phyloP scores from a whole-genome alignment of 116 monocot genomes.

The Posidonia oceanica region DNA sequence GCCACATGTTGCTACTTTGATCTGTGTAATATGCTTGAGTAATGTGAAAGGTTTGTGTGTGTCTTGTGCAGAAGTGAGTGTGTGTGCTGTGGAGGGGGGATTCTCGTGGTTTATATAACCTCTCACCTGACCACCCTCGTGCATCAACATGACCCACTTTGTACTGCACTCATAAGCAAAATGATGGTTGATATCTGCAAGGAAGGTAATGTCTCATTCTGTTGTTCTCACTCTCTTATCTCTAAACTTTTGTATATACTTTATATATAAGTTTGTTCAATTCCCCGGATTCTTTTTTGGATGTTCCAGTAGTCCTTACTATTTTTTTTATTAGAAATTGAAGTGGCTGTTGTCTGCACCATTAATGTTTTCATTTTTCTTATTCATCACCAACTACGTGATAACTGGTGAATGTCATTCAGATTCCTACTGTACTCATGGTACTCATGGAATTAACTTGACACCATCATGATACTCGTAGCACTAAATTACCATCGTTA shows the following conservation, averaged over 20 bases:
- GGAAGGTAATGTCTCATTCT: conserved; percentile 3
- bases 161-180: not conserved
- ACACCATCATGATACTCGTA: too few species aligned
- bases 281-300: not conserved
- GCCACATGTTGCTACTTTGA: conserved; percentile 17
- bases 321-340: too few species aligned
- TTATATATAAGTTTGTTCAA: not conserved
- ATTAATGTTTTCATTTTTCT: too few species aligned
- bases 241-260: not conserved
- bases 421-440: too few species aligned
- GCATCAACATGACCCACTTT: not conserved
- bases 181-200: conserved; percentile 7
- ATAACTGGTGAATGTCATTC: too few species aligned
- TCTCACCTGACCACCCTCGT: not conserved
- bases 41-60: not conserved
- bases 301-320: not conserved
- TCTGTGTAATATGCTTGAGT: not conserved
- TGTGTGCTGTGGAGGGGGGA: not conserved
- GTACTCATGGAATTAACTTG: too few species aligned
- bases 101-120: not conserved
- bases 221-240: not conserved
- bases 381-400: too few species aligned
- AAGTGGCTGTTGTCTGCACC: too few species aligned
- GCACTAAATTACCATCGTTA: too few species aligned
- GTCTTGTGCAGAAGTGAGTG: not conserved